These are phyloP conservation scores for Stipa capillata DNA, from an alignment of 176 grass and related monocot genomes.

Conservation along the genomic window DNA sequence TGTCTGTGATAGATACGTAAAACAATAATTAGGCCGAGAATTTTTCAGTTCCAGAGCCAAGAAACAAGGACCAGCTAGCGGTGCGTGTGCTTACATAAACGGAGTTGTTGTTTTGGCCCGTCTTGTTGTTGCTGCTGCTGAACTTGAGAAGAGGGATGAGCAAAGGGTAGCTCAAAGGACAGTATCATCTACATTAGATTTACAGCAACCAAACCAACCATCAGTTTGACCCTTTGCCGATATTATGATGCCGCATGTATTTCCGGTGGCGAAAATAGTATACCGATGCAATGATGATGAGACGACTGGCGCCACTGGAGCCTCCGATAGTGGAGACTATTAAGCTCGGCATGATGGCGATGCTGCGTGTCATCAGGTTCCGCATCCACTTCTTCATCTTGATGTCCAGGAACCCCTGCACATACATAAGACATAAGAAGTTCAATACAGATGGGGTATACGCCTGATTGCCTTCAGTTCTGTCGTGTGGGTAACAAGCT, in stretches of 20 bases:
- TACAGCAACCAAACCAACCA: not conserved
- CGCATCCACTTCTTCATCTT: constrained; percentile 70
- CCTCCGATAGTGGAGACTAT: constrained; percentile 52
- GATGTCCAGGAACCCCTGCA: constrained; percentile 76
- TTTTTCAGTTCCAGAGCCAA: not conserved
- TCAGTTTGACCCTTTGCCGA: too few relatives aligned
- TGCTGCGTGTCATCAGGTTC: constrained; percentile 66
- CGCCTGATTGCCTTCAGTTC: too few relatives aligned
- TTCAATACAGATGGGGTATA: too few relatives aligned
- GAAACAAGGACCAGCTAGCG: not conserved
- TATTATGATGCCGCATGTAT: too few relatives aligned
- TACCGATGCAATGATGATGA: constrained; percentile 79
- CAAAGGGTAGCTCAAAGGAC: constrained; percentile 73
- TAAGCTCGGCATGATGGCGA: constrained; percentile 59
- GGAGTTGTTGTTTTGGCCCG: constrained; percentile 72
- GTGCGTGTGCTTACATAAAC: constrained; percentile 37
- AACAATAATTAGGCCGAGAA: too few relatives aligned
- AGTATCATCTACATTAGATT: constrained; percentile 59
- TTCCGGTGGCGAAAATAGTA: not conserved
- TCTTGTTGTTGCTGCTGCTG: constrained; percentile 56
- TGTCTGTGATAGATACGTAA: too few relatives aligned
- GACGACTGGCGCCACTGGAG: constrained; percentile 45
- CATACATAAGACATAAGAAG: too few relatives aligned
- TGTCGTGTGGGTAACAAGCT: too few relatives aligned
- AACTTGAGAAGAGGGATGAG: constrained; percentile 88